Base-by-base conservation (phyloP, 2,329 filamentous ascomycete species). In the Allantophomopsis cytisporea region DNA sequence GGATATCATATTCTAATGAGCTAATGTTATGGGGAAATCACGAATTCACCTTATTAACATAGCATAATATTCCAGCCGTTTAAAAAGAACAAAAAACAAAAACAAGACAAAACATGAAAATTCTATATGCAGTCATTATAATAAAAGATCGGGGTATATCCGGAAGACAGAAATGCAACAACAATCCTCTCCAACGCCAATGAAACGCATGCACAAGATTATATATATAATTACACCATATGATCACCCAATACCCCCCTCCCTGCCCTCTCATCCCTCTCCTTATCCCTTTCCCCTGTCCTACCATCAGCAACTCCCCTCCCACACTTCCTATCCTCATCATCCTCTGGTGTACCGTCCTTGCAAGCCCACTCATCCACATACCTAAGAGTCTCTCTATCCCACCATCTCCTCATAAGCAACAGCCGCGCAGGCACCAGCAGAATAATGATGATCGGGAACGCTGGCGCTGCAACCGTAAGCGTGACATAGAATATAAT, bases 401-500 rank as follows among this genome's bases (percentile, higher is more conserved):
- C 64, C 75, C 75, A 80, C 40, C 76, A 58, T 37, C 56, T 62
- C 42, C 71, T 74, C 73, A 80, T 79, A 11, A 77, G 39, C 13
- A 69, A 59, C 7, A 81, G 52, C 10, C 76, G 61, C n/a, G 76
- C 61, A 0, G 76, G 76, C 1, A 81, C 75, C n/a, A 80, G 54
- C 5, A 69, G 64, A 39, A 80, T 72, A 43, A 81, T 77, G 18
- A 80, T 64, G 7, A 81, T 57, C 1, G 76, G 76, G 45, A 80
- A 80, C 0, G 68, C 73, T 0, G 74, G 73, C 1, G 74, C 74
- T 0, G 68, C 75, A n/a, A 69, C 64, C 0, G 74, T 80, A 38
- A 80, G 60, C 0, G 75, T 80, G 13, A 79, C 57, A 28, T 71
- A 68, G 48, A 80, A 80, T n/a, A 80, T 70, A 4, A 68, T 61